phyloP scores from a whole-genome alignment of 805 yeast genomes.

The Helenozyma rhizophorensis region DNA sequence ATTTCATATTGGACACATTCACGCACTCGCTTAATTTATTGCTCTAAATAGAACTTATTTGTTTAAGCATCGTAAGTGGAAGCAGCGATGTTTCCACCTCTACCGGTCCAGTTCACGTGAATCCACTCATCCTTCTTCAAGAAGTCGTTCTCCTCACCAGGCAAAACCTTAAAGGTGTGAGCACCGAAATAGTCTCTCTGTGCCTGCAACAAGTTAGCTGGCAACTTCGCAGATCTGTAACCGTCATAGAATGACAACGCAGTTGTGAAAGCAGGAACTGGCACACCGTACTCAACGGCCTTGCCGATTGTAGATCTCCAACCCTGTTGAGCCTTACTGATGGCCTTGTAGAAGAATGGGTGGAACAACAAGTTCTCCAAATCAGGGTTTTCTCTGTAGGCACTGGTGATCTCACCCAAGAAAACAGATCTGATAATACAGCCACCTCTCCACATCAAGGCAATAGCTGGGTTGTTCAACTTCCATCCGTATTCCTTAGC shows the following conservation, averaged over 20 bases:
- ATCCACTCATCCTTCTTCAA: conserved; percentile 79
- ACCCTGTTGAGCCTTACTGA: conserved; percentile 87
- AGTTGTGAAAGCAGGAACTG: conserved; percentile 96
- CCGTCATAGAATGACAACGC: conserved; percentile 98
- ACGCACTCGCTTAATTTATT: background rate
- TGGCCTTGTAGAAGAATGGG: conserved; percentile 89
- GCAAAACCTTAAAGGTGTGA: conserved; percentile 94
- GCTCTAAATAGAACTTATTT: background rate
- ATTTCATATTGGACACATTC: background rate
- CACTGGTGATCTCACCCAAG: conserved; percentile 94
- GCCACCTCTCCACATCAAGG: conserved; percentile 99
- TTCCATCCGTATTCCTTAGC: conserved; percentile 96
- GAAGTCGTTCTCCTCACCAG: conserved; percentile 71
- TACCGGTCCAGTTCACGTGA: conserved; percentile 99
- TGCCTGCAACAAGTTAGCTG: conserved; percentile 98
- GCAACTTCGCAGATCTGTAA: conserved; percentile 91
- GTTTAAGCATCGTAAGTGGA: conserved; percentile 85
- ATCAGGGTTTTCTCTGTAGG: conserved; percentile 90
- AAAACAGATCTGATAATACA: conserved; percentile 98
- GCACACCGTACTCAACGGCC: conserved; percentile 84
- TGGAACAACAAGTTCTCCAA: conserved; percentile 94
- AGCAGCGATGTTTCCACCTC: conserved; percentile 97
- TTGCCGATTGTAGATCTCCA: conserved; percentile 88
- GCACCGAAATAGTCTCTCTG: conserved; percentile 99
- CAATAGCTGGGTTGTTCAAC: conserved; percentile 96